Base-by-base conservation (phyloP, 1,284 basidiomycete species). In the Singerocomus inundabilis region DNA sequence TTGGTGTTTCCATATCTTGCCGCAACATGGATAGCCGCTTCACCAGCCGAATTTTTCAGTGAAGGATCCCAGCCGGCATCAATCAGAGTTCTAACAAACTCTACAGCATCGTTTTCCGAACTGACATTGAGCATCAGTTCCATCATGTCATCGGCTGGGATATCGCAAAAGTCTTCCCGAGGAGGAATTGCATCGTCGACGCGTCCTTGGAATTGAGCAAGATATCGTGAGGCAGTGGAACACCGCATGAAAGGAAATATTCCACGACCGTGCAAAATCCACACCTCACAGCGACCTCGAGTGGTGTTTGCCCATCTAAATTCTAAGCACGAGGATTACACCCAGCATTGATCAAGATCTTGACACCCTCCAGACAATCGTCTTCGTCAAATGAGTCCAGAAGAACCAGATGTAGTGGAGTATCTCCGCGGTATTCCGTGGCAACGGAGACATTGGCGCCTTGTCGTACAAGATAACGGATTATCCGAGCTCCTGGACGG, bases 321-420 rank as follows among this genome's bases (percentile, higher is more conserved):
- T 50, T 51, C 25, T 3, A 25, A 10, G 25, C 24, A 4, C 9
- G 6, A 9, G 31, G 35, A 8, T 50, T 9, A 4, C 46, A 49
- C 28, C 48, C 48, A 13, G 34, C 47, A 13, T 49, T 31, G 15
- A 31, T 7, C 1, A 49, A 46, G 11, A 49, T 16, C 28, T 50
- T 40, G 1, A 26, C 21, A 24, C 37, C 15, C 7, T 50, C 48
- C n/a, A 50, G 13, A 16, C 3, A 10, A 24, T 33, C 25, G 5
- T 21, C 13, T n/a, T 38, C 48, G 1, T n/a, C 5, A 4, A 11
- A 15, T 0, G 8, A 1, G 11, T 2, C 7, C 1, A 2, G 21
- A 21, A 49, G 26, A 5, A 49, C 3, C 1, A 41, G 24, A 26
- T 51, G 48, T 2, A 50, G 15, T 9, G 36, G 26, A 12, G 48